phyloP scores from a whole-genome alignment of 2,329 filamentous ascomycete genomes.

The Davidsoniella virescens region DNA sequence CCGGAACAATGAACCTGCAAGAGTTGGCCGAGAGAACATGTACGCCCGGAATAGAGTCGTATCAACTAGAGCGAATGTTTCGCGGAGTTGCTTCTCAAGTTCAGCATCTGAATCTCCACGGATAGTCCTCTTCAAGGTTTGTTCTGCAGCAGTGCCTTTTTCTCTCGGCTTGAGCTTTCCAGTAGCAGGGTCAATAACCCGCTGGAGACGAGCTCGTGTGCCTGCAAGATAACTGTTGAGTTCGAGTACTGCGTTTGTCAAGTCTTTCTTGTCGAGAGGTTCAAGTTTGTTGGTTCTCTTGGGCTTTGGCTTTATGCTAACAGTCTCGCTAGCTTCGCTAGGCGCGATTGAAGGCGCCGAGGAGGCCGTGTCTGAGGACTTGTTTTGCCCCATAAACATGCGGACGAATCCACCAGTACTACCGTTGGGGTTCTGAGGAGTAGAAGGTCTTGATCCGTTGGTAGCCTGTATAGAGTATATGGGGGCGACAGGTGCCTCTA shows the following conservation, averaged over 20 bases:
- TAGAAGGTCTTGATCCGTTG: constrained; percentile 7
- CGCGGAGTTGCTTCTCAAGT: constrained; percentile 54
- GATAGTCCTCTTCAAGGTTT: constrained; percentile 35
- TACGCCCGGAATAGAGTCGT: constrained; percentile 89
- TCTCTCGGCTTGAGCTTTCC: constrained; percentile 42
- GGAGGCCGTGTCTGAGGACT: constrained; percentile 10
- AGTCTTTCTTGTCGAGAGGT: constrained; percentile 60
- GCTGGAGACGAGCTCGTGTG: constrained; percentile 51
- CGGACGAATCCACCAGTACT: constrained; percentile 32
- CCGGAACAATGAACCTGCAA: constrained; percentile 81
- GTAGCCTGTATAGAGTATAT: background rate
- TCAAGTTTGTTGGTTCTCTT: constrained; percentile 20
- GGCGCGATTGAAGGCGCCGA: constrained; percentile 30
- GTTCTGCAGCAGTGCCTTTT: constrained; percentile 27
- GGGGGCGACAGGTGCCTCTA: background rate
- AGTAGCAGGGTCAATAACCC: constrained; percentile 44
- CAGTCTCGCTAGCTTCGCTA: constrained; percentile 36
- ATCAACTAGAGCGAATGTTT: constrained; percentile 73
- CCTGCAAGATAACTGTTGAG: constrained; percentile 80
- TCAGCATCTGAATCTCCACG: constrained; percentile 36
- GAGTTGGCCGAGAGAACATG: constrained; percentile 75
- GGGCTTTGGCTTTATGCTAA: constrained; percentile 24
- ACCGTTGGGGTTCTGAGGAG: constrained; percentile 11
- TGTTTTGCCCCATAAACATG: constrained; percentile 29
- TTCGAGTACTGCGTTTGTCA: constrained; percentile 65